phyloP scores from a whole-genome alignment of 352 stramenopile species.

The Achlya hypogyna region DNA sequence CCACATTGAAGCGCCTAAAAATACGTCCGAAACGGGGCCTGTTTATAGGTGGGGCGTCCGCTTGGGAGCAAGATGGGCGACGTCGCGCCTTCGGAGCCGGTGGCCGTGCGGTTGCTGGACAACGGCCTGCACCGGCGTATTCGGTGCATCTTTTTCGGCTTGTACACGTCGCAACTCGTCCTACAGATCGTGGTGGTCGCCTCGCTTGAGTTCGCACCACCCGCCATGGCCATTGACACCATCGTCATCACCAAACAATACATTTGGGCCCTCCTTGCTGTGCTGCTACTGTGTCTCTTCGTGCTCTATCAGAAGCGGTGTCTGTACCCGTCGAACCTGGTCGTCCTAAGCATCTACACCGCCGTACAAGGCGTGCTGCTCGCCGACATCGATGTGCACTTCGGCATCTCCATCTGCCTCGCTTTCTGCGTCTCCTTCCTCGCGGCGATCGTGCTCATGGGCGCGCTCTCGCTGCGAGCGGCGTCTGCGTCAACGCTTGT shows the following conservation, averaged over 20 bases:
- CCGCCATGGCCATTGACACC: constrained; percentile 16
- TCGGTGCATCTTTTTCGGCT: constrained; percentile 35
- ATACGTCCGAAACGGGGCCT: too few relatives aligned
- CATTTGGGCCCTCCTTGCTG: constrained; percentile 15
- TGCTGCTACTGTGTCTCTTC: constrained; percentile 29
- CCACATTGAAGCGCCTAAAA: too few relatives aligned
- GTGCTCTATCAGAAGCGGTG: constrained; percentile 35
- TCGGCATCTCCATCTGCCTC: constrained; percentile 34
- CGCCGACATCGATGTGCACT: constrained; percentile 27
- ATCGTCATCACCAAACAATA: not conserved
- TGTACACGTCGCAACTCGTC: constrained; percentile 38
- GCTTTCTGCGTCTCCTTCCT: constrained; percentile 35
- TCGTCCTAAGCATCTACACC: constrained; percentile 39
- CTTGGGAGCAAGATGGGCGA: not conserved
- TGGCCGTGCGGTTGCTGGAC: not conserved
- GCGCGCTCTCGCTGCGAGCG: constrained; percentile 24
- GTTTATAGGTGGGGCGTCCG: not conserved
- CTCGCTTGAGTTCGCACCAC: constrained; percentile 17
- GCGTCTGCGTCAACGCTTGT: constrained; percentile 21
- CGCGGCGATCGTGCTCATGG: constrained; percentile 35
- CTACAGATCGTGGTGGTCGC: constrained; percentile 26
- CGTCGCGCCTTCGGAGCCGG: not conserved
- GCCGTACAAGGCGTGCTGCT: constrained; percentile 30
- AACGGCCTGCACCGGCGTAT: constrained; percentile 15
- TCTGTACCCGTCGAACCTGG: constrained; percentile 36